Base-by-base conservation (phyloP, 768 basidiomycete species). In the Hygrophorus russula region DNA sequence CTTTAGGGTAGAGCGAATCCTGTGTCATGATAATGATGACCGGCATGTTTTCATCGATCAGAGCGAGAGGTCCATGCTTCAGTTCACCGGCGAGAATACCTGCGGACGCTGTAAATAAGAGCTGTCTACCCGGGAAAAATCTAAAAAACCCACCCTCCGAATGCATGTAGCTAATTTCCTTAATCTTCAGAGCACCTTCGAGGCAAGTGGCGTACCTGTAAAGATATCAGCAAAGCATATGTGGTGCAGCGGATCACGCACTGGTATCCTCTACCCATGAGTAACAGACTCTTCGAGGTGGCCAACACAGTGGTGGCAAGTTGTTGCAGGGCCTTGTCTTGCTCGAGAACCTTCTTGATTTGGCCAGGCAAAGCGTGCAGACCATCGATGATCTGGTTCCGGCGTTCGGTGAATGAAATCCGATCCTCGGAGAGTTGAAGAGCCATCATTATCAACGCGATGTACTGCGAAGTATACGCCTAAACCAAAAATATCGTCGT, bases 1-100 rank as follows among this genome's bases (percentile, higher is more conserved):
- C 93, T 71, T 99, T 98, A 57, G 93, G 91, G 67, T 98, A 98
- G 18, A 98, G 70, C 35, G 92, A 96, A 65, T 99, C 96, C 51
- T 88, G 84, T 20, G 96, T 99, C 96, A 99, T 99, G 67, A 99
- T 80, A 66, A 99, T 90, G 69, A 98, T 98, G 53, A 98, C 90
- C 33, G 91, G 79, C 86, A 96, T 90, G 68, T 94, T 92, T 68
- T 98, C 96, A 59, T 99, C 96, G 55, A 99, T 86, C 52, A 99
- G 68, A 42, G 96, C 96, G 44, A 99, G 80, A 44, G 96, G 96
- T 36, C 96, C 96, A 59, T 99, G 96, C 71, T 99, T 99, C 51
- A 99, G 71, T 69, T 99, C 96, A 53, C 96, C 96, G 17, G 96
- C 96, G 45, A 99, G 80, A 60, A 98, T 97, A 59, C 86, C 85